Evolutionary conservation across 108 stramenopile species (phyloP).

Genomic region (Cyclostephanos invisitatus): DNA sequence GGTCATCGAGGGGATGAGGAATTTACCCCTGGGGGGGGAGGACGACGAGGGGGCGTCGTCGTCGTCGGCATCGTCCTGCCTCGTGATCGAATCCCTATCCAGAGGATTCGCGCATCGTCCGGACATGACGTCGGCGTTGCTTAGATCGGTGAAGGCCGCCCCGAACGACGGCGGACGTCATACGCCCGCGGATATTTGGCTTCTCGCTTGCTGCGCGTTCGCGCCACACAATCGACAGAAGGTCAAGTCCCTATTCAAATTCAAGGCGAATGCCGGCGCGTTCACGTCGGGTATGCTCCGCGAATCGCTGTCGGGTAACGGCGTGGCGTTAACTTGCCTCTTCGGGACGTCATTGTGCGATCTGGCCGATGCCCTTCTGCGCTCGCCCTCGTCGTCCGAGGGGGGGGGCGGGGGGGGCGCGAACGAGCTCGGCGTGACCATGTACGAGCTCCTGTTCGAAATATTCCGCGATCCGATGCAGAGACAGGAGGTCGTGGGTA

Average conservation of each 20-base stretch:
- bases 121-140: conserved; percentile 37
- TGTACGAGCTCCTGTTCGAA: conserved; percentile 47
- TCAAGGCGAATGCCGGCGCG: conserved; percentile 36
- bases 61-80: neutral
- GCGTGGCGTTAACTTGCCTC: conserved; percentile 30
- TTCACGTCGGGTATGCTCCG: conserved; percentile 36
- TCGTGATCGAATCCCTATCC: conserved; percentile 44
- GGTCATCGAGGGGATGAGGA: conserved; percentile 46
- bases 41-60: conserved; percentile 5
- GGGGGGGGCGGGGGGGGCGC: conserved; percentile 6
- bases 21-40: conserved; percentile 31
- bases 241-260: conserved; percentile 40
- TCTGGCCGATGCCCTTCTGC: conserved; percentile 45
- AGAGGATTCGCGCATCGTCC: conserved; percentile 41
- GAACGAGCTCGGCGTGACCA: conserved; percentile 39
- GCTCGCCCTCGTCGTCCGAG: conserved; percentile 2
- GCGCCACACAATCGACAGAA: conserved; percentile 51
- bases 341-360: conserved; percentile 40
- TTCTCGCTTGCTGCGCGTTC: conserved; percentile 48
- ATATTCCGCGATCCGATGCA: conserved; percentile 49
- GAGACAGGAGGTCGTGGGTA: conserved; percentile 33
- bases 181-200: conserved; percentile 47
- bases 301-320: conserved; percentile 40
- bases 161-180: conserved; percentile 21
- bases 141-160: conserved; percentile 40